These are phyloP conservation scores for Termitomyces sp. DNA, from an alignment of 768 basidiomycete genomes.

Conservation along the genomic window DNA sequence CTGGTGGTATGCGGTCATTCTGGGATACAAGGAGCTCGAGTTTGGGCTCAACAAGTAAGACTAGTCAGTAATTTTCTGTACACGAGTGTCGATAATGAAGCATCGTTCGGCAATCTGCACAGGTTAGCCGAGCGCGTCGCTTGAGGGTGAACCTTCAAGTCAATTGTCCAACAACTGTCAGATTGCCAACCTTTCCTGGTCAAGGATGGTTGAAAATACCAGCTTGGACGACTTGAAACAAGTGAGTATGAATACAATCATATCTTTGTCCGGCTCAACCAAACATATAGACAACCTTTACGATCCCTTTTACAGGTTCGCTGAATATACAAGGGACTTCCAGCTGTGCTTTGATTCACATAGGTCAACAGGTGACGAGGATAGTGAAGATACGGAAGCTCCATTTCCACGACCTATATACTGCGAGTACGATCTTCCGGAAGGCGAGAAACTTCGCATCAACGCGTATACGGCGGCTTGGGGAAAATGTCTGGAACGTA, in stretches of 20 bases:
- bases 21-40: too few species aligned
- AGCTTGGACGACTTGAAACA: slow-evolving; percentile 4
- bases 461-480: slow-evolving; percentile 52
- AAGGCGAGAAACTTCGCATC: slow-evolving; percentile 30
- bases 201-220: background rate
- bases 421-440: slow-evolving; percentile 10
- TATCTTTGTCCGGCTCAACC: background rate
- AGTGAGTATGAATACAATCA: background rate
- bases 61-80: too few species aligned
- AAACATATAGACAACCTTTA: slow-evolving; percentile 10
- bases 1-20: background rate
- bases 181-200: background rate
- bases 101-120: too few species aligned
- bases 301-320: slow-evolving; percentile 15
- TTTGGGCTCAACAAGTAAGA: background rate
- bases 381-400: background rate
- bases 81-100: too few species aligned
- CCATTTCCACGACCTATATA: slow-evolving; percentile 4
- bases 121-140: too few species aligned
- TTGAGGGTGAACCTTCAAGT: background rate
- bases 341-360: background rate
- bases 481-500: slow-evolving; percentile 48
- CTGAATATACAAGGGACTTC: background rate
- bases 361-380: background rate
- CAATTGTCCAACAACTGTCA: background rate